A percentile compares a stretch with the other conserved stretches of the same genome.
Conservation (phyloP, 176 grass and related monocot genomes). For the Eremochloa ophiuroides region DNA sequence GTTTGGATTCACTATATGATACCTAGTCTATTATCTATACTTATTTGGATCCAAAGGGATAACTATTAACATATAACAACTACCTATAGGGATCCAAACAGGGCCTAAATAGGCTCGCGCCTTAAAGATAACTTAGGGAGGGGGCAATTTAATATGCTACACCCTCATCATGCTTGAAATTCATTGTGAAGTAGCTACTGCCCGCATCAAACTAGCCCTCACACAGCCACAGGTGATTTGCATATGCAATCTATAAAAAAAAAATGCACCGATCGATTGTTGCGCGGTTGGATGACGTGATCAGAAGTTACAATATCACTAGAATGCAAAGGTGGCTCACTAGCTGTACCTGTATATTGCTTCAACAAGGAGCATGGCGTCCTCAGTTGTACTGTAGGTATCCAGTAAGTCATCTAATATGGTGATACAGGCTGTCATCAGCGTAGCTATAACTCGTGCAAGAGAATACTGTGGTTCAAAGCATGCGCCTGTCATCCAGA, state of each 20-base stretch:
- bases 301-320: neutral
- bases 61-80: too few relatives aligned
- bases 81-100: too few relatives aligned
- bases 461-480: conserved; percentile 9
- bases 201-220: neutral
- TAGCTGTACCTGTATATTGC: conserved; percentile 10
- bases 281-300: neutral
- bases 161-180: neutral
- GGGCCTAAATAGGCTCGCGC: too few relatives aligned
- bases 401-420: conserved; percentile 38
- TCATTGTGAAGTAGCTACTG: neutral
- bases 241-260: neutral
- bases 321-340: neutral
- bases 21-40: too few relatives aligned
- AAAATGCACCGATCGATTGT: too few relatives aligned
- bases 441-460: conserved; percentile 1
- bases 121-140: neutral
- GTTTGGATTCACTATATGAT: too few relatives aligned
- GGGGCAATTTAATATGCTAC: neutral
- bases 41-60: too few relatives aligned
- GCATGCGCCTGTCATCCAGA: conserved; percentile 30
- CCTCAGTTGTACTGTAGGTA: conserved; percentile 18
- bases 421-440: conserved; percentile 15
- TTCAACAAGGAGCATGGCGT: conserved; percentile 9
- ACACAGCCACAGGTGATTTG: neutral